phyloP scores from a whole-genome alignment of 2,329 filamentous ascomycete genomes.

The Arthrobotrys iridis region DNA sequence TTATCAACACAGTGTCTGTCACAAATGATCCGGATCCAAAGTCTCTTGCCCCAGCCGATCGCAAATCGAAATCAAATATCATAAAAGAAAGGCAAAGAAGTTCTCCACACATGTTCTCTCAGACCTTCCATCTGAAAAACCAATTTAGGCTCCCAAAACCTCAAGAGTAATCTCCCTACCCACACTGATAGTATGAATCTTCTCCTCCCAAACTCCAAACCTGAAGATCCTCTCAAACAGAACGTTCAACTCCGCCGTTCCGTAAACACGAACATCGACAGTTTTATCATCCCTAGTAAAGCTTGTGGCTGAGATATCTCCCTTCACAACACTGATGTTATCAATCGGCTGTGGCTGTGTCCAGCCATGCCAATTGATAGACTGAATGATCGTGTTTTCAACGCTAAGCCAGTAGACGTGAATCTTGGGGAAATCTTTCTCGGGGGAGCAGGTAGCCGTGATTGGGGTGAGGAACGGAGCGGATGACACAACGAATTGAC shows the following conservation, averaged over 20 bases:
- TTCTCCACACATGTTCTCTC: background rate
- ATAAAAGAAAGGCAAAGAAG: background rate
- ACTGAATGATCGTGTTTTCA: constrained; percentile 9
- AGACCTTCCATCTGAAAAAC: background rate
- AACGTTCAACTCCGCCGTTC: constrained; percentile 19
- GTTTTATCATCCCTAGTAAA: constrained; percentile 24
- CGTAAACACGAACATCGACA: constrained; percentile 29
- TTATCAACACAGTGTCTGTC: background rate
- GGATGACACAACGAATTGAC: background rate
- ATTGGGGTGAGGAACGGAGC: constrained; percentile 37
- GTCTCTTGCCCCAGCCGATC: background rate
- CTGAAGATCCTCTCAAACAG: constrained; percentile 27
- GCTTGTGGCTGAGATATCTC: constrained; percentile 11
- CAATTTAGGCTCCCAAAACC: constrained; percentile 18
- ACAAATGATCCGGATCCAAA: background rate
- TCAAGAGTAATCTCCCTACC: constrained; percentile 21
- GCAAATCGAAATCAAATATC: background rate
- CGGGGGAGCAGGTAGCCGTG: constrained; percentile 3
- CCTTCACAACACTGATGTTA: constrained; percentile 9
- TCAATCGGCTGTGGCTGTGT: constrained; percentile 8
- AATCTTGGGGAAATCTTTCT: constrained; percentile 19
- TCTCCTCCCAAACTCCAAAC: constrained; percentile 12
- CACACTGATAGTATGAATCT: constrained; percentile 6
- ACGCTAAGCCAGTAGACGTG: constrained; percentile 39
- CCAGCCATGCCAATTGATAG: constrained; percentile 21